Evolutionary conservation across 176 grass and related monocot species (phyloP), one percentile per base, ranked within the genome.

Genomic region (Metroxylon sagu): DNA sequence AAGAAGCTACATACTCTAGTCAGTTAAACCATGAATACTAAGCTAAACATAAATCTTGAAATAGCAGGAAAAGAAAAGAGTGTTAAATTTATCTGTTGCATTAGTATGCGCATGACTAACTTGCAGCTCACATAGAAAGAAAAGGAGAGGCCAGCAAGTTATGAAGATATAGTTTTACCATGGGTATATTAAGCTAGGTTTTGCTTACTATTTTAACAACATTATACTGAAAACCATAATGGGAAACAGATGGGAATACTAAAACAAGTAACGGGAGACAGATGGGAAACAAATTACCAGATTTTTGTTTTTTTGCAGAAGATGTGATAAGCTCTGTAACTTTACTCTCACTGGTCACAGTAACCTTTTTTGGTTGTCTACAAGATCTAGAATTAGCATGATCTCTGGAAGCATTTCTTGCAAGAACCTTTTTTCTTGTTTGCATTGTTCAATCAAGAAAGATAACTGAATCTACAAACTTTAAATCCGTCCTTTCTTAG

Each of bases 251-350:
- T 43, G 35, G 30, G 35, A 49, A 49, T 35, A 61, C 6, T n/a
- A 35, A 39, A 61, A n/a, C 27, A 29, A 1, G 17, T 60, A 17
- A 18, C 3, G 21, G 21, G 21, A 23, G 21, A 23, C 26, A 58
- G 4, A 58, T 28, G 14, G 56, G 16, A 52, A 43, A 55, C 3
- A 25, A 26, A 10, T 70, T 85, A 97, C 93, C 76, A 56, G 81
- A 74, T 60, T 84, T 98, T 57, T 85, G 74, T 50, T 92, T 97
- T 65, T 85, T 97, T 21, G 81, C 77, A 61, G 93, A 97, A 75
- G 92, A 91, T 14, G 93, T 81, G 17, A 97, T 97, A 26, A 97
- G 65, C 70, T 91, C 93, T 49, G 82, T 65, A 69, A 97, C 87
- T 80, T 91, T 97, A 76, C 88, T 91, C 50, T 91, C 81, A 80